Evolutionary conservation across 768 basidiomycete genomes (phyloP), one percentile per base, ranked within the genome.

Genomic region (Pulveroboletus sp.): DNA sequence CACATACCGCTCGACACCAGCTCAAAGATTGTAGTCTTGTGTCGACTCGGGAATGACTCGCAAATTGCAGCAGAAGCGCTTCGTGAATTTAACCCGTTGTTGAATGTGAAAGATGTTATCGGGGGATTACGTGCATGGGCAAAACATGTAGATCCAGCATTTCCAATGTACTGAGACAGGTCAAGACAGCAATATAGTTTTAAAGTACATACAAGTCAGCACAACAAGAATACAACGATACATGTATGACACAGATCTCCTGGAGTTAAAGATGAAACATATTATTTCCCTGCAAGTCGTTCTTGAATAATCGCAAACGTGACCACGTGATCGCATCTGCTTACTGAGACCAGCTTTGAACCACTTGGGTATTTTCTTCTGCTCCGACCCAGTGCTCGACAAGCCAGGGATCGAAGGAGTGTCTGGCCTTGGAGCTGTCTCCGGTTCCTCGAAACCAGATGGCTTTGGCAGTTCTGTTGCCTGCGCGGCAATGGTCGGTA

Each of bases 1-100:
- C 66, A 73, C 46, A 43, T 82, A n/a, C 60, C 71, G 6, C 35
- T 55, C 4, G 55, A 61, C 36, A 42, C 51, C 26, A 46, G 53
- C 17, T 63, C 56, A 9, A 65, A 72, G 8, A 41, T 63, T 15
- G 82, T 82, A 52, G 71, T 96, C 15, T 68, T 96, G 26, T 98
- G 94, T 68, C 78, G 91, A 28, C 73, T 92, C 18, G 94, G 95
- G 5, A 98, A 97, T 61, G 95, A 97, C 66, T 95, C 92, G 1
- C 89, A 92, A 65, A 78, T 90, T 17, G 95, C 93, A 28, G 93
- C 83, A 0, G 74, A 82, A 32, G 71, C 69, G 8, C 58, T 62
- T 42, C 59, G 53, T 18, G 65, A 60, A 40, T n/a, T 55, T 8
- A 52, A 51, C 31, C 57, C 61, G 13, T 60, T 45, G 3, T 52